These are phyloP conservation scores for Escallonia herrerae DNA, from an alignment of 129 eudicot genomes.

Conservation along the genomic window DNA sequence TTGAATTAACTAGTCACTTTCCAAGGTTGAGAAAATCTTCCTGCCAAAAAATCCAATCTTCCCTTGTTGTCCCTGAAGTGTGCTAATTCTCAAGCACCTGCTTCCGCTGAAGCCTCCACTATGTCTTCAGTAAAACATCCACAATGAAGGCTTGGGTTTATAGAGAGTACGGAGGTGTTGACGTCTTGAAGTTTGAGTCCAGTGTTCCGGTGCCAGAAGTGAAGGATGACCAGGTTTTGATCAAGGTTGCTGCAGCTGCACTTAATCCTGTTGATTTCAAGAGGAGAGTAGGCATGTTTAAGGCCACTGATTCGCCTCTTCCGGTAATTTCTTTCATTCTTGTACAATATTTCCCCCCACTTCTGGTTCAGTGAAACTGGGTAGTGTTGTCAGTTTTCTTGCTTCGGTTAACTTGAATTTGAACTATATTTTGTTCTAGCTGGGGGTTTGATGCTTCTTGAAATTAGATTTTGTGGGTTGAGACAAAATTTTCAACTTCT, in stretches of 20 bases:
- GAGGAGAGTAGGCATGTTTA: slow-evolving; percentile 64
- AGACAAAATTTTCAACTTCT: too few relatives aligned
- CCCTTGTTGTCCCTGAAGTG: slow-evolving; percentile 13
- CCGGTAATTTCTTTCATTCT: slow-evolving; percentile 37
- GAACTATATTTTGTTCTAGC: too few relatives aligned
- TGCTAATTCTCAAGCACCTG: slow-evolving; percentile 51
- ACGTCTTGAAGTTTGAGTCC: slow-evolving; percentile 52
- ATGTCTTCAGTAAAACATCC: slow-evolving; percentile 39
- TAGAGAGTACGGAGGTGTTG: slow-evolving; percentile 76
- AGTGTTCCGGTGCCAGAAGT: slow-evolving; percentile 53
- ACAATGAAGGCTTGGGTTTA: slow-evolving; percentile 90
- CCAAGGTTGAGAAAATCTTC: slow-evolving; percentile 1
- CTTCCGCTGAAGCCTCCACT: slow-evolving; percentile 37
- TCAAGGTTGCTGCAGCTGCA: slow-evolving; percentile 87
- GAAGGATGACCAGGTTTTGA: slow-evolving; percentile 73
- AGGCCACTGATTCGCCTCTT: slow-evolving; percentile 82
- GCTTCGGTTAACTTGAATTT: background rate
- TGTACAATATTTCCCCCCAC: too few relatives aligned
- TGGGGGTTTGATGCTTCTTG: too few relatives aligned
- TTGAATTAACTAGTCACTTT: background rate
- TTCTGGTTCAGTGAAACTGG: too few relatives aligned
- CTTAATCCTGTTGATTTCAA: slow-evolving; percentile 86
- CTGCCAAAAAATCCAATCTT: slow-evolving; percentile 8
- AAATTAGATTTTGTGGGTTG: too few relatives aligned
- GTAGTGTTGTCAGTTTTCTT: too few relatives aligned